Base-by-base conservation (phyloP, 2,329 filamentous ascomycete genomes). In the Hypoxylon sp. region DNA sequence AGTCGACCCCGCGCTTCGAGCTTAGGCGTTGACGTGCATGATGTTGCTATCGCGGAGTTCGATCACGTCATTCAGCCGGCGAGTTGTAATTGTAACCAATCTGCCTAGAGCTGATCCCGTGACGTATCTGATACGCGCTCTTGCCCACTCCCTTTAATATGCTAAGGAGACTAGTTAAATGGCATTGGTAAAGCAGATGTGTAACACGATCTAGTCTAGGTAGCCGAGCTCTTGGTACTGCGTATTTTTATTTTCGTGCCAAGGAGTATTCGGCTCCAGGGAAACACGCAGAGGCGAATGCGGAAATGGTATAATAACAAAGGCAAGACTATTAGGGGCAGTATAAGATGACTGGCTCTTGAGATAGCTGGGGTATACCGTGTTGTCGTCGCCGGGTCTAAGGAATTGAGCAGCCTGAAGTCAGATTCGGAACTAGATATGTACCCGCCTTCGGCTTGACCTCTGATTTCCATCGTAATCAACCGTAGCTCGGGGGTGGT, bases 21-120 rank as follows among this genome's bases (percentile, higher is more conserved):
- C 33, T 35, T 61, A 44, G 63, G 66, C 58, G 72, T 63, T 63
- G 63, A 68, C 63, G 59, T 55, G 51, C 67, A 61, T 57, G 59
- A 77, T 74, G 74, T 74, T 74, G 75, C 72, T 75, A 75, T 66
- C 67, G 73, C 72, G 71, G 71, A 74, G 74, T 66, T 72, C 54
- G 66, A 77, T 77, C 74, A 75, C 75, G 75, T 71, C 73, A 77
- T 77, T 50, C 50, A 66, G 54, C 58, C 65, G 65, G 39, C 46
- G n/a, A 39, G 63, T 69, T 22, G 57, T 47, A 66, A 67, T 63
- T 69, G 57, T 51, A 62, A 70, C 65, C 70, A 61, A 69, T 39
- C 37, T 50, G 59, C 11, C 17, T 55, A 17, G 11, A 11, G 55
- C 47, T 42, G 42, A 52, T 52, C 63, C 58, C 51, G 59, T 66